Conservation (phyloP, 768 basidiomycete genomes). For the Lactarius akahatsu region DNA sequence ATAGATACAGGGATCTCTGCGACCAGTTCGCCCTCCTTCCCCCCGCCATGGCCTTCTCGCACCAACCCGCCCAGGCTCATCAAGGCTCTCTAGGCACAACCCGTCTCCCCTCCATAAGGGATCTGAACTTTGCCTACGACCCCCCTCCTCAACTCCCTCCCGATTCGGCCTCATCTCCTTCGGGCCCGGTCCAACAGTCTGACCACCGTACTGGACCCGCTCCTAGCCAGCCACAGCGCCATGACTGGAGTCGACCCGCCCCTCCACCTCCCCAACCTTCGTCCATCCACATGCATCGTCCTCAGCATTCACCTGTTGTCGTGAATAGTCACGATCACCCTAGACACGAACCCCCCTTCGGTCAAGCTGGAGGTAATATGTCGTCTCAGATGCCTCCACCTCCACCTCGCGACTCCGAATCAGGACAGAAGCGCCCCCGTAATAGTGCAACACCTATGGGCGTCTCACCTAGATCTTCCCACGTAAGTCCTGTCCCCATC, state of each 20-base stretch:
- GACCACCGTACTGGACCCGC: conserved; percentile 32
- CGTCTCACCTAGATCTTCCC: conserved; percentile 48
- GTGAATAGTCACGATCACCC: conserved; percentile 32
- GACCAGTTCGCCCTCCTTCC: conserved; percentile 4
- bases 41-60: conserved; percentile 50
- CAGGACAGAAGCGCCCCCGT: conserved; percentile 47
- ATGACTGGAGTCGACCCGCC: conserved; percentile 33
- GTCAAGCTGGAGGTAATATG: conserved; percentile 33
- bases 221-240: conserved; percentile 38
- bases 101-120: conserved; percentile 71
- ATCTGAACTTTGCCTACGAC: conserved; percentile 60
- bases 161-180: conserved; percentile 36
- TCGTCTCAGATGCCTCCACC: conserved; percentile 30
- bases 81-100: conserved; percentile 42
- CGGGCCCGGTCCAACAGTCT: conserved; percentile 35
- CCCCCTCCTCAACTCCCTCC: conserved; percentile 34
- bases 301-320: conserved; percentile 31
- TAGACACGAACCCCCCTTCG: conserved; percentile 48
- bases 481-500: conserved; percentile 42
- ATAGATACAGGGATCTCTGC: conserved; percentile 64
- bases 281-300: conserved; percentile 25
- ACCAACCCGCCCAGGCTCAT: conserved; percentile 44
- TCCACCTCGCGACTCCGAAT: conserved; percentile 36
- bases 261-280: conserved; percentile 27
- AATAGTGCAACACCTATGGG: conserved; percentile 38